Evolutionary conservation across 306 rosid species (phyloP), one percentile per base, ranked within the genome.

Genomic region (Dryas alaskensis): DNA sequence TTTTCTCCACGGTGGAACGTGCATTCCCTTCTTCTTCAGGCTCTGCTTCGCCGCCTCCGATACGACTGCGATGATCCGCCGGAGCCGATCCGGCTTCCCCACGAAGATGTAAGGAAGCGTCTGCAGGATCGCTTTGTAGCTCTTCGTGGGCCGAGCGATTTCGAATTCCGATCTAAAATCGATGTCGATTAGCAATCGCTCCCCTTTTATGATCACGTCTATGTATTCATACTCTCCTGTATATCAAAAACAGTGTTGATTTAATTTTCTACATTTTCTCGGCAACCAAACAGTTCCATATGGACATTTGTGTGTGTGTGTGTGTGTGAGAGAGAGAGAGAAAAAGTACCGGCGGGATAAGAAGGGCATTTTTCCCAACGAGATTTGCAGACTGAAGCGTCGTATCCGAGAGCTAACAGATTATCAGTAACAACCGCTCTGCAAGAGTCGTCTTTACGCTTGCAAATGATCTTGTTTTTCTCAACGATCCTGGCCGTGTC

Each of bases 21-120:
- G 87, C 96, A 92, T 84, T 13, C 87, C 96, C 22, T 83, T 92
- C 87, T 84, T 92, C 81, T 84, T 87, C 74, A 92, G 75, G 76
- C 96, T 92, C 87, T 87, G 96, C 67, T 85, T 87, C 63, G 84
- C 89, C 8, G 97, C 96, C 82, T 92, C 97, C 7, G 97, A 82
- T 0, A 86, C 97, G 7, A 89, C 60, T 0, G 84, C 73, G 37
- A 89, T 84, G 13, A 89, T 87, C 73, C 82, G 76, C 73, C 80
- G 82, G 51, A 89, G 85, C 62, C 89, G 80, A 14, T 87, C 96
- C 0, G 83, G n/a, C 69, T 76, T 85, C 12, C 97, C 97, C 1
- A 92, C 91, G 75, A 87, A 92, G 58, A 89, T 83, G 67, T 42
- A 74, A 0, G 97, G 96, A 70, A 92, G 87, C 50, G 71, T 79